These are phyloP conservation scores for Bisporella sp. DNA, from an alignment of 2,329 filamentous ascomycete genomes.

Conservation along the genomic window DNA sequence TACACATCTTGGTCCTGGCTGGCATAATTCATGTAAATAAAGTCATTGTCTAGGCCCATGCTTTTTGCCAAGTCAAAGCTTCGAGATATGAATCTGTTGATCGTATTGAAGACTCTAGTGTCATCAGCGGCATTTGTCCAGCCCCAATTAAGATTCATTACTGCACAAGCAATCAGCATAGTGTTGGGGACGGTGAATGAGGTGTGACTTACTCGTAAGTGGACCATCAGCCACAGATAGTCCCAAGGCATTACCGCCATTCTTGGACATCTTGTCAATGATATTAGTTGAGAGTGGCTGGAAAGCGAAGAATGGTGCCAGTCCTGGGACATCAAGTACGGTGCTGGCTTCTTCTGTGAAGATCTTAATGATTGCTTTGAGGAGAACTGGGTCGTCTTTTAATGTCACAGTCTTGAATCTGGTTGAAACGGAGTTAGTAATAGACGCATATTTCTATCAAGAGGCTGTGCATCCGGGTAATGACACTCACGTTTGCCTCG, in stretches of 20 bases:
- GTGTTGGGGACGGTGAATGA: background rate
- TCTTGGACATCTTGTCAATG: background rate
- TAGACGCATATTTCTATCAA: too few species aligned
- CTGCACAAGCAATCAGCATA: background rate
- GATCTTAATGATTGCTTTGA: background rate
- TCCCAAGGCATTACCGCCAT: background rate
- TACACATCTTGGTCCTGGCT: background rate
- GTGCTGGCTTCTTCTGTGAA: background rate
- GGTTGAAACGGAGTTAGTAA: background rate
- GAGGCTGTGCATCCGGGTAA: background rate
- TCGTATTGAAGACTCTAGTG: background rate
- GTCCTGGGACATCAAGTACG: conserved; percentile 3
- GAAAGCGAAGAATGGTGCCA: conserved; percentile 3
- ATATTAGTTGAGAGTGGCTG: conserved; percentile 11
- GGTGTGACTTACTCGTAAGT: background rate
- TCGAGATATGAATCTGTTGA: background rate
- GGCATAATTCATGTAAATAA: background rate
- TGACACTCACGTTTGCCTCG: conserved; percentile 7
- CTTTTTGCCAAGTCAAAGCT: background rate
- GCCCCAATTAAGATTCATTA: background rate
- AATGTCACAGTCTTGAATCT: conserved; percentile 16
- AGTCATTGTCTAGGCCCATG: background rate
- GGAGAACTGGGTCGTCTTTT: conserved; percentile 8
- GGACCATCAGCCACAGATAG: background rate
- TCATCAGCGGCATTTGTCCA: background rate